phyloP scores from a whole-genome alignment of 164 flowering plant species.

The Magnolia changhungtana region DNA sequence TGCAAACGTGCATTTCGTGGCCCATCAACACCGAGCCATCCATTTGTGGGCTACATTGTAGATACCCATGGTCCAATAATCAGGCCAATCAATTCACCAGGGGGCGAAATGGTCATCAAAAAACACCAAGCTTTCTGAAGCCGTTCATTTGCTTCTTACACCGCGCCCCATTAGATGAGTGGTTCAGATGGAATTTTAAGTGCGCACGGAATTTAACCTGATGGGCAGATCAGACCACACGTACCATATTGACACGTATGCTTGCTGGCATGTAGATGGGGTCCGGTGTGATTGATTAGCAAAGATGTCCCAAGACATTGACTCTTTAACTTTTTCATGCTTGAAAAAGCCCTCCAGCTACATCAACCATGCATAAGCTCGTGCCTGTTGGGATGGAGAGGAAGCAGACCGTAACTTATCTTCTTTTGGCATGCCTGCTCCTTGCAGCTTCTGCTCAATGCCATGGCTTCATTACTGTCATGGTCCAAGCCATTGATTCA shows the following conservation, averaged over 20 bases:
- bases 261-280: not conserved
- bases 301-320: not conserved
- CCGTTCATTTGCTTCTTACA: too few relatives aligned
- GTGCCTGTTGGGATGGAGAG: slow-evolving; percentile 28
- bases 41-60: too few relatives aligned
- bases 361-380: slow-evolving; percentile 20
- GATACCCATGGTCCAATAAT: too few relatives aligned
- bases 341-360: slow-evolving; percentile 12
- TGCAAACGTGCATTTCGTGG: too few relatives aligned
- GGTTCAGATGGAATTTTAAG: too few relatives aligned
- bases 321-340: slow-evolving; percentile 15
- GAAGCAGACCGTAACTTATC: slow-evolving; percentile 14
- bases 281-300: not conserved
- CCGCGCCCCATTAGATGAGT: too few relatives aligned
- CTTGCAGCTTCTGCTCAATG: slow-evolving; percentile 7
- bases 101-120: too few relatives aligned
- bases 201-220: not conserved
- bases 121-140: too few relatives aligned
- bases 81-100: too few relatives aligned
- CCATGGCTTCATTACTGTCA: not conserved
- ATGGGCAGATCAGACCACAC: not conserved
- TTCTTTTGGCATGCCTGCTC: slow-evolving; percentile 34
- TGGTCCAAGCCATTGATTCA: slow-evolving; percentile 25
- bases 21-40: too few relatives aligned
- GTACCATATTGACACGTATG: not conserved